Evolutionary conservation across 192 early-diverging fungal genomes (phyloP).

Genomic region (Thamnidium elegans): DNA sequence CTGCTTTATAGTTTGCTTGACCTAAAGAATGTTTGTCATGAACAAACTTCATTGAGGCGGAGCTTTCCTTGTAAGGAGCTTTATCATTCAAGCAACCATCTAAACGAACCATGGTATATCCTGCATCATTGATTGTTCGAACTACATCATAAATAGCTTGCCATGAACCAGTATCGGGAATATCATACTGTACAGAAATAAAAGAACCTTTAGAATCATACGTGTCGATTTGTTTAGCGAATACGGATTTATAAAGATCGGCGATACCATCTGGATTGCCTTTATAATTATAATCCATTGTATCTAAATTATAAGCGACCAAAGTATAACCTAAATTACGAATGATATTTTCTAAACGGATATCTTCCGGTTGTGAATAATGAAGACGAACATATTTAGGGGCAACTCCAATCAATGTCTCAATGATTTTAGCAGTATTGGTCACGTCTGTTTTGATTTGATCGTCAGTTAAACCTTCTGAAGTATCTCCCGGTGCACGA

Average conservation of each 20-base stretch:
- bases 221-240: conserved; percentile 44
- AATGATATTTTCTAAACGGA: conserved; percentile 42
- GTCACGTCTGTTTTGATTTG: conserved; percentile 43
- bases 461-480: conserved; percentile 39
- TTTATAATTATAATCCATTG: conserved; percentile 48
- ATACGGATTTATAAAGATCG: conserved; percentile 37
- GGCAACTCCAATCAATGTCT: conserved; percentile 44
- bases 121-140: conserved; percentile 37
- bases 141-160: conserved; percentile 45
- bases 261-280: conserved; percentile 43
- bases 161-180: conserved; percentile 46
- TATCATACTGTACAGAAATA: conserved; percentile 48
- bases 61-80: conserved; percentile 41
- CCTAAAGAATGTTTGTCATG: conserved; percentile 47
- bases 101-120: conserved; percentile 51
- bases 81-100: conserved; percentile 53
- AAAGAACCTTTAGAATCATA: conserved; percentile 47
- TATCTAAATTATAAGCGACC: conserved; percentile 48
- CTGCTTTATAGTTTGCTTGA: conserved; percentile 39
- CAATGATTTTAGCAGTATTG: conserved; percentile 43
- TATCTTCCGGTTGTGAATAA: conserved; percentile 39
- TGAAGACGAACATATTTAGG: conserved; percentile 53
- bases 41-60: conserved; percentile 37
- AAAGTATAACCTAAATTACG: conserved; percentile 43
- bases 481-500: conserved; percentile 46